These are phyloP conservation scores for Zymoseptoria brevis DNA, from an alignment of 2,329 filamentous ascomycete species.

Conservation along the genomic window DNA sequence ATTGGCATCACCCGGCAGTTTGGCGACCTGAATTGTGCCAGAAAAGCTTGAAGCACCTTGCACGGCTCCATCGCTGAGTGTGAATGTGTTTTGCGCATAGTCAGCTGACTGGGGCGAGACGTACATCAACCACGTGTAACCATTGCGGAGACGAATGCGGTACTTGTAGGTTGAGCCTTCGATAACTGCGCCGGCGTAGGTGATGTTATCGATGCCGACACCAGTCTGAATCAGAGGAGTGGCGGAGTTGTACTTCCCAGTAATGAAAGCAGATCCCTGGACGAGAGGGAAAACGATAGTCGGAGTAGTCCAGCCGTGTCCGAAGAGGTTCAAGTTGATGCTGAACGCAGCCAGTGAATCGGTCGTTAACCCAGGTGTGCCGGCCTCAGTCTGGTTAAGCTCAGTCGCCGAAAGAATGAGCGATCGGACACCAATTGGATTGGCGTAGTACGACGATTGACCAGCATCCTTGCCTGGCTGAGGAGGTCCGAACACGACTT, in stretches of 20 bases:
- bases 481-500: constrained; percentile 41
- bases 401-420: constrained; percentile 72
- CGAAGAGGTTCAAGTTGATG: constrained; percentile 59
- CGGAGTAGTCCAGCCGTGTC: constrained; percentile 41
- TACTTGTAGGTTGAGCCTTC: constrained; percentile 68
- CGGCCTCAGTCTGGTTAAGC: constrained; percentile 51
- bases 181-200: constrained; percentile 41
- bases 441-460: constrained; percentile 61
- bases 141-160: constrained; percentile 62
- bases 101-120: constrained; percentile 45
- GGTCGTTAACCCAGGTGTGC: constrained; percentile 35
- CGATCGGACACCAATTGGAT: constrained; percentile 74
- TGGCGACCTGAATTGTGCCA: constrained; percentile 76
- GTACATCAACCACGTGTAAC: constrained; percentile 70
- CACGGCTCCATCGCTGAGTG: constrained; percentile 51
- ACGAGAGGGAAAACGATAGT: constrained; percentile 71
- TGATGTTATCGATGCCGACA: constrained; percentile 63
- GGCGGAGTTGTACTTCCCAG: constrained; percentile 59
- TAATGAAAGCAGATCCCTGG: constrained; percentile 85
- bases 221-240: constrained; percentile 67
- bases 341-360: constrained; percentile 50
- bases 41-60: constrained; percentile 60
- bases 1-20: constrained; percentile 50
- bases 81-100: constrained; percentile 52
- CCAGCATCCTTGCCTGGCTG: constrained; percentile 42